Evolutionary conservation across 2,329 filamentous ascomycete species (phyloP), one percentile per base, ranked within the genome.

Genomic region (Exophiala oligosperma): DNA sequence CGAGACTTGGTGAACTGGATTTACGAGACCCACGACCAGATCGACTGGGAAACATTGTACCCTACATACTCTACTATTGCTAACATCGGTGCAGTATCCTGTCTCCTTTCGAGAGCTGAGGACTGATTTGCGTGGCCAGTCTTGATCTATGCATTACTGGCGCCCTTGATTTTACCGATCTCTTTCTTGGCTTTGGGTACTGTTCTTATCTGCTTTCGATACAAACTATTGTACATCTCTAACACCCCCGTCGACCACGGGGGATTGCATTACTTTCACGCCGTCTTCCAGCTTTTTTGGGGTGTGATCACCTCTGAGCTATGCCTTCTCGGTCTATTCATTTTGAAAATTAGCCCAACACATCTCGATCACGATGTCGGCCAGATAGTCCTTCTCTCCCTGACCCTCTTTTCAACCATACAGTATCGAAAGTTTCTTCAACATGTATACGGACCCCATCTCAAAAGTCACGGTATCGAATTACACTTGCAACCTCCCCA

Each of bases 271-370:
- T 54, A 46, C 37, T 49, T 48, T 21, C 7, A 32, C n/a, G 52
- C 41, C 8, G 21, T 32, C 40, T 54, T 54, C 43, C 23, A 37
- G n/a, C 24, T 54, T 1, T 35, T 54, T 32, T 48, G 14, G 24
- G 52, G 38, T 23, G n/a, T 54, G 12, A 37, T 47, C 17, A 48
- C 43, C 23, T 46, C 43, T n/a, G 38, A 54, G 38, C 24, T 43
- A 21, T 47, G 38, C 38, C 28, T 54, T 32, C 43, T 54, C n/a
- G 52, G 52, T 29, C 52, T 54, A n/a, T 54, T 54, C 52, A 49
- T 54, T 23, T 38, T 54, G n/a, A 54, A 54, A 26, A 47, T 37
- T 24, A 29, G 38, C 26, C 23, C 24, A 23, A 21, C 38, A 21
- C 23, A 38, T 29, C 17, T 24, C 24, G 40, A 12, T 28, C 52